These are phyloP conservation scores for Immersiella caudata DNA, from an alignment of 495 filamentous ascomycete species.

Conservation along the genomic window DNA sequence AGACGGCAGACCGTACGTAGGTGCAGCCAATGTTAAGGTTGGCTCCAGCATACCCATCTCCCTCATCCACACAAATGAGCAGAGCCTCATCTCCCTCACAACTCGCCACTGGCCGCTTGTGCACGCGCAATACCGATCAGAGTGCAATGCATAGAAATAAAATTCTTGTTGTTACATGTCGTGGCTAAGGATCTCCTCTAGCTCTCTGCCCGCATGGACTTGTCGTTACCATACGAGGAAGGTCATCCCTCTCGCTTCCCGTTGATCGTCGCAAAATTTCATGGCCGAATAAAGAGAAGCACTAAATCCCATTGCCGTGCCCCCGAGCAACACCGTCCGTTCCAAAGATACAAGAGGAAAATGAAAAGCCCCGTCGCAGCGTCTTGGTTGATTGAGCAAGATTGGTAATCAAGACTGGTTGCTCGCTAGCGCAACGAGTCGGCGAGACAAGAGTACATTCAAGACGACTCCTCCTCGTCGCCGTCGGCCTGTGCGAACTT, in stretches of 20 bases:
- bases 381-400: constrained; percentile 30
- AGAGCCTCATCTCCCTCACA: too few relatives aligned
- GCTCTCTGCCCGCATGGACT: constrained; percentile 27
- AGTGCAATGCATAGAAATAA: constrained; percentile 11
- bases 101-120: not conserved
- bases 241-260: constrained; percentile 26
- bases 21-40: not conserved
- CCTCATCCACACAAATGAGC: too few relatives aligned
- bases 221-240: constrained; percentile 31
- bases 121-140: not conserved
- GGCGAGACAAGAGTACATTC: constrained; percentile 35
- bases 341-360: constrained; percentile 50
- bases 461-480: constrained; percentile 50
- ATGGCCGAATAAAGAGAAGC: constrained; percentile 39
- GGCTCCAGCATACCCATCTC: too few relatives aligned
- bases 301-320: constrained; percentile 39
- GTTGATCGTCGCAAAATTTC: constrained; percentile 38
- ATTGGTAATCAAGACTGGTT: constrained; percentile 35
- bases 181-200: constrained; percentile 16
- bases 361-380: constrained; percentile 30
- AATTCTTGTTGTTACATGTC: constrained; percentile 31
- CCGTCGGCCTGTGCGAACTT: constrained; percentile 49
- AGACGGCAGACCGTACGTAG: not conserved
- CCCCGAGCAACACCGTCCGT: constrained; percentile 48
- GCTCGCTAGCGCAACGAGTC: constrained; percentile 35